A percentile compares a stretch with the other conserved stretches of the same genome.
Conservation (phyloP, 306 rosid species). For the Prunus davidiana region DNA sequence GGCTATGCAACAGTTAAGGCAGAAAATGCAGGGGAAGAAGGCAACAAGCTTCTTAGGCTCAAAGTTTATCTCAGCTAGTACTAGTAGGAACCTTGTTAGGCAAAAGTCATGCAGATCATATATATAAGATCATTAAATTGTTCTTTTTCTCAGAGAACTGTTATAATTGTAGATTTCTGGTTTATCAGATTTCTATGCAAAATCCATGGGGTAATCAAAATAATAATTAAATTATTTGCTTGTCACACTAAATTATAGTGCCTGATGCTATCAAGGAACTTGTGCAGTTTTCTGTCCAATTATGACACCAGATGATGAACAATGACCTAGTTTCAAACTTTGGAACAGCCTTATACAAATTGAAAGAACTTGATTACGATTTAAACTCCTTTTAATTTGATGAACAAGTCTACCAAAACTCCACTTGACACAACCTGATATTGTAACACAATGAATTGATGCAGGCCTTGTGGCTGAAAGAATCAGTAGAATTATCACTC, state of each 20-base stretch:
- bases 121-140: background rate
- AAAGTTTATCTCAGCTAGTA: constrained; percentile 61
- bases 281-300: background rate
- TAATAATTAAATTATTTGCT: background rate
- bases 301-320: background rate
- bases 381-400: background rate
- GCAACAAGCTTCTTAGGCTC: constrained; percentile 42
- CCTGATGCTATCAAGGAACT: background rate
- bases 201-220: background rate
- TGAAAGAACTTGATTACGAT: background rate
- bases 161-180: background rate
- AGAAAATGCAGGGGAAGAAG: constrained; percentile 29
- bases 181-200: background rate
- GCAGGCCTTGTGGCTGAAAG: background rate
- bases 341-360: background rate
- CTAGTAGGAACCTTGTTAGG: background rate
- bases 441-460: background rate
- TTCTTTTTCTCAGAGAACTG: background rate
- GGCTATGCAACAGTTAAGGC: constrained; percentile 75
- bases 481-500: background rate
- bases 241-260: too few relatives aligned
- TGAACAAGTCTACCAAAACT: background rate
- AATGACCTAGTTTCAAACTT: background rate
- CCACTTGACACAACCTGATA: background rate
- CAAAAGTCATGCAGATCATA: background rate